phyloP scores from a whole-genome alignment of 2,329 filamentous ascomycete genomes.

The Fusarium xyrophilum region DNA sequence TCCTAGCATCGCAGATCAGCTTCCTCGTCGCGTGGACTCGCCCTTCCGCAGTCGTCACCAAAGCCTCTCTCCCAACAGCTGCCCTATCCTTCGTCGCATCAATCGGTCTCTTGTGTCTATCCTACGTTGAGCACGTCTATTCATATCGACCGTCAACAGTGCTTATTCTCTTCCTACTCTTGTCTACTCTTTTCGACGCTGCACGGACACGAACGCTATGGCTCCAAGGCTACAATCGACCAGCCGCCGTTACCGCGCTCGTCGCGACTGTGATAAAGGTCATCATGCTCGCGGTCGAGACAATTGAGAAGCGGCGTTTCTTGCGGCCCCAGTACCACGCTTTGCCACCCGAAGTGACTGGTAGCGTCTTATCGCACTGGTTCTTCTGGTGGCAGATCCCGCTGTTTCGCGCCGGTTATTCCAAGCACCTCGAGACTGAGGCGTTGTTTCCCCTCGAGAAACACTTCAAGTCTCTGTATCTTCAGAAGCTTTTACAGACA shows the following conservation, averaged over 20 bases:
- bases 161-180: constrained; percentile 22
- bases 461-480: constrained; percentile 25
- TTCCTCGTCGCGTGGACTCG: constrained; percentile 20
- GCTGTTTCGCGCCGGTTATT: constrained; percentile 25
- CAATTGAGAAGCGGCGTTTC: constrained; percentile 20
- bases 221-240: constrained; percentile 23
- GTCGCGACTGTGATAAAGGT: constrained; percentile 20
- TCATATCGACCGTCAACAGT: constrained; percentile 31
- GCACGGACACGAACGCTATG: constrained; percentile 25
- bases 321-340: constrained; percentile 13
- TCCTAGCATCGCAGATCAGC: constrained; percentile 19
- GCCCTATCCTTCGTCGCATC: constrained; percentile 22
- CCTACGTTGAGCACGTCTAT: constrained; percentile 31
- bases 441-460: constrained; percentile 18
- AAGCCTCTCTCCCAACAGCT: constrained; percentile 17
- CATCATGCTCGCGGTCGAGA: constrained; percentile 9
- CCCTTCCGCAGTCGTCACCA: constrained; percentile 8
- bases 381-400: constrained; percentile 30
- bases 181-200: constrained; percentile 24
- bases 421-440: constrained; percentile 11
- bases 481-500: constrained; percentile 14
- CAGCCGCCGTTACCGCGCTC: constrained; percentile 4
- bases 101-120: constrained; percentile 9
- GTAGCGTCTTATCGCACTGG: constrained; percentile 23
- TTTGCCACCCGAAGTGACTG: constrained; percentile 11